A percentile compares a stretch with the other conserved stretches of the same genome.
phyloP scores from a whole-genome alignment of 345 rosid species.

The Pugionium dolabratum region DNA sequence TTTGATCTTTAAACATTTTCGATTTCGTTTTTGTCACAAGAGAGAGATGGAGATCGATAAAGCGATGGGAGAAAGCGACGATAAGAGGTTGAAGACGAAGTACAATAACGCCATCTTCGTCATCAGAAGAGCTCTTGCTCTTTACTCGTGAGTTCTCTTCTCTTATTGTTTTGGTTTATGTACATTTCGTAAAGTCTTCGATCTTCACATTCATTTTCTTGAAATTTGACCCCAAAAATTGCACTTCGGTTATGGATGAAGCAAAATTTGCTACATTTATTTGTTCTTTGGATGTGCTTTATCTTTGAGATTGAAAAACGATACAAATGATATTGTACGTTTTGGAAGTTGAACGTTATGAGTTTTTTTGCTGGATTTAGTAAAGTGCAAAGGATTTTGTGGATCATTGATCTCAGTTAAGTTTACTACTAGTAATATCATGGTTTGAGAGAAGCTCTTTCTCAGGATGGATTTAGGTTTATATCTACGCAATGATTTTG shows the following conservation, averaged over 20 bases:
- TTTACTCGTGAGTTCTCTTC: slow-evolving; percentile 71
- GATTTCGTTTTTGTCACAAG: slow-evolving; percentile 13
- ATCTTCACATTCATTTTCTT: slow-evolving; percentile 30
- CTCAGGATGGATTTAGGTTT: slow-evolving; percentile 5
- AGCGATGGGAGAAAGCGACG: slow-evolving; percentile 83
- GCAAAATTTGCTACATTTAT: neutral
- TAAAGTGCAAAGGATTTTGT: neutral
- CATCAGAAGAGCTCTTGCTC: slow-evolving; percentile 82
- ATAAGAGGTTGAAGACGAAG: slow-evolving; percentile 87
- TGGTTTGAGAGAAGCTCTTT: neutral
- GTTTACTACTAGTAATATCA: neutral
- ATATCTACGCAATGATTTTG: slow-evolving; percentile 5
- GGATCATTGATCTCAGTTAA: neutral
- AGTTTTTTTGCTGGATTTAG: neutral
- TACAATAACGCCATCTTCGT: slow-evolving; percentile 86
- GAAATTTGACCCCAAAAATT: neutral
- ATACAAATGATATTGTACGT: neutral
- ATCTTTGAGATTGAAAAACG: neutral
- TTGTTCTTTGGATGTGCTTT: neutral
- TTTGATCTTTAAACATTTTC: slow-evolving; percentile 28
- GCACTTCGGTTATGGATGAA: neutral
- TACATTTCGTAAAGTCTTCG: slow-evolving; percentile 3
- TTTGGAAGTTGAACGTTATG: neutral
- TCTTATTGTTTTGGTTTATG: slow-evolving; percentile 8
- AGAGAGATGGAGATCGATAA: slow-evolving; percentile 84